Percentiles rank a stretch among this genome's conserved stretches.
Conservation (phyloP, 2,329 filamentous ascomycete species). For the Scytalidium lignicola region DNA sequence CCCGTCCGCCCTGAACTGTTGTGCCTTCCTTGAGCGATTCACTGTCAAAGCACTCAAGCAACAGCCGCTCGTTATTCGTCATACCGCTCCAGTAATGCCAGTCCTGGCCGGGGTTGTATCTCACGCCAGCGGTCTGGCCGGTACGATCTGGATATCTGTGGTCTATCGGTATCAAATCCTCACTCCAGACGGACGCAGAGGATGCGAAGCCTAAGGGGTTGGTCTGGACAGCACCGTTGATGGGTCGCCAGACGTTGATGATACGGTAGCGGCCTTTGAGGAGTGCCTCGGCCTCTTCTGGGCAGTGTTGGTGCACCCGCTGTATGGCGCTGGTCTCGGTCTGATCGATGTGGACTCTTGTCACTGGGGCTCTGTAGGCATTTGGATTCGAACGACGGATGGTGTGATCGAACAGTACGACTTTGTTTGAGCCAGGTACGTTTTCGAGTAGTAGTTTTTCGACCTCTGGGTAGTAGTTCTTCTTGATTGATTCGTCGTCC, state of each 20-base stretch:
- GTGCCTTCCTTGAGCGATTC: constrained; percentile 41
- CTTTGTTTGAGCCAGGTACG: constrained; percentile 59
- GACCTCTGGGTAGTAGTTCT: constrained; percentile 80
- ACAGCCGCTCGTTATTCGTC: constrained; percentile 27
- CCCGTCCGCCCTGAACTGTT: constrained; percentile 46
- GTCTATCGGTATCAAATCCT: constrained; percentile 27
- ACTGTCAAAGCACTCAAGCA: constrained; percentile 29
- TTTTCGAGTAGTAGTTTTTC: constrained; percentile 63
- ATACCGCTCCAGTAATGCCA: constrained; percentile 30
- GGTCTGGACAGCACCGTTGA: constrained; percentile 27
- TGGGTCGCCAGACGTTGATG: constrained; percentile 71
- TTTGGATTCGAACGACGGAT: constrained; percentile 61
- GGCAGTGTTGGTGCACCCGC: constrained; percentile 64
- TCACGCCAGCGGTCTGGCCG: constrained; percentile 27
- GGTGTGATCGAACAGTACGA: constrained; percentile 85
- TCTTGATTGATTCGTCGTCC: constrained; percentile 63
- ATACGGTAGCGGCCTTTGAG: constrained; percentile 70
- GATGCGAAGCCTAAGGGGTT: constrained; percentile 26
- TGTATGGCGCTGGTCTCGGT: constrained; percentile 59
- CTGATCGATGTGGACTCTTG: constrained; percentile 77
- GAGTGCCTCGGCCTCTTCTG: constrained; percentile 59
- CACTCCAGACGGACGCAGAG: constrained; percentile 20
- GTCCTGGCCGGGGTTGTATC: constrained; percentile 24
- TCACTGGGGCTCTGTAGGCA: constrained; percentile 64
- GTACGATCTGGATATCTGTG: constrained; percentile 27